Base-by-base conservation (phyloP, 1,284 basidiomycete genomes). In the Abortiporus biennis region DNA sequence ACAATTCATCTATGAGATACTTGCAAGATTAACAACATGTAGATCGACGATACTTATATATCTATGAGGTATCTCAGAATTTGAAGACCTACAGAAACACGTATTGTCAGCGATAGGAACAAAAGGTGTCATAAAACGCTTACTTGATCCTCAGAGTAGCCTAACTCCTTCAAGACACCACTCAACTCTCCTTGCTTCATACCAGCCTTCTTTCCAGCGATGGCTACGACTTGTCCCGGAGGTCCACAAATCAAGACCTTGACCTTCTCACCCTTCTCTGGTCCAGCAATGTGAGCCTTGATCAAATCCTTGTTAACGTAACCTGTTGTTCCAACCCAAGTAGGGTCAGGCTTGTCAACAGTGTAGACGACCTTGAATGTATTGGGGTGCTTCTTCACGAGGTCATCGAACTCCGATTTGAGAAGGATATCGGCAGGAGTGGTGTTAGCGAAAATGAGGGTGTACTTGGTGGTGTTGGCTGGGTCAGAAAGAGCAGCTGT, bases 401-500 rank as follows among this genome's bases (percentile, higher is more conserved):
- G 72, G 6, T 64, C 66, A 52, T 94, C 90, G 55, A 94, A 79
- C 56, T 92, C 78, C 54, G 91, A 80, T 33, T 80, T 79, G 46
- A 96, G 73, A 37, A 96, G 80, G 53, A 99, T 95, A 62, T 98
- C 95, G 49, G 78, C 71, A 60, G 93, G 88, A n/a, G 85, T 77
- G 40, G 91, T 76, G 67, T 98, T 98, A 34, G 88, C 83, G 67
- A 89, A 98, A 55, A 99, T 67, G 44, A 98, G 73, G 38, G 87
- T 96, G 66, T 91, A 95, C 61, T 94, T 92, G 51, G 96, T 98
- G 70, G 86, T 93, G 79, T 99, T 97, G 37, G 64, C 54, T 21
- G 75, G 69, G 53, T 87, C 80, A 1, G 71, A 51, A 42, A 94
- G 76, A 3, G 88, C 84, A 62, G 92, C 78, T 37, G 69, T 71